Evolutionary conservation across 2,329 filamentous ascomycete species (phyloP).

Genomic region (Eutypella sp.): DNA sequence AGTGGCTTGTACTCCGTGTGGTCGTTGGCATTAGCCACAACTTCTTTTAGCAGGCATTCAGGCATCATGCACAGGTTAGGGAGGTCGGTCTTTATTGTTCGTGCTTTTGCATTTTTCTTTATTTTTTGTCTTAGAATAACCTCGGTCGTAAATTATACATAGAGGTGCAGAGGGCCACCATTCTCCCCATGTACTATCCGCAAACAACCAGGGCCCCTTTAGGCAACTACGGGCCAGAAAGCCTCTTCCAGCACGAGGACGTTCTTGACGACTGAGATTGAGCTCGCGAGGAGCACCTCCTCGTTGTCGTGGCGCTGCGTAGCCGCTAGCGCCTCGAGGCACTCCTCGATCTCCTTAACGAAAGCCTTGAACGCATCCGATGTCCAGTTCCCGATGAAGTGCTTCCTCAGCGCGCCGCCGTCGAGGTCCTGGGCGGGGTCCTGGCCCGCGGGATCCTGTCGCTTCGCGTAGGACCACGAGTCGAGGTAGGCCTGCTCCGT

Average conservation of each 20-base stretch:
- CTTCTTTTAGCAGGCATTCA: no score
- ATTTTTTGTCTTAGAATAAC: no score
- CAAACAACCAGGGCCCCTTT: conserved; percentile 12
- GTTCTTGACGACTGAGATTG: conserved; percentile 40
- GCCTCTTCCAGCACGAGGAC: conserved; percentile 52
- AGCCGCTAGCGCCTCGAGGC: conserved; percentile 25
- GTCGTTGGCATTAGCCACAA: no score
- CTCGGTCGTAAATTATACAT: no score
- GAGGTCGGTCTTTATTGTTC: no score
- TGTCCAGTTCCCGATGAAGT: conserved; percentile 68
- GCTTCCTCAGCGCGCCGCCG: conserved; percentile 57
- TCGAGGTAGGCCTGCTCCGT: conserved; percentile 63
- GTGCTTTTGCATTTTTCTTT: no score
- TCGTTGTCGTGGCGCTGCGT: conserved; percentile 22
- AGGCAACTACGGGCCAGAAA: conserved; percentile 49
- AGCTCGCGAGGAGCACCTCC: conserved; percentile 32
- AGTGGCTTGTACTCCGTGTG: background rate
- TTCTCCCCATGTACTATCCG: background rate
- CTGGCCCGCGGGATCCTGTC: conserved; percentile 24
- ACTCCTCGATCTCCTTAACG: conserved; percentile 29
- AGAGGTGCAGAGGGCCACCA: background rate
- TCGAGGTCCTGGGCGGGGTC: conserved; percentile 45
- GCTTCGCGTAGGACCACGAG: conserved; percentile 51
- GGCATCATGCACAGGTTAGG: no score
- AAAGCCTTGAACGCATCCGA: conserved; percentile 54